Conservation (phyloP, 2,329 filamentous ascomycete species). For the Fusarium palustre region DNA sequence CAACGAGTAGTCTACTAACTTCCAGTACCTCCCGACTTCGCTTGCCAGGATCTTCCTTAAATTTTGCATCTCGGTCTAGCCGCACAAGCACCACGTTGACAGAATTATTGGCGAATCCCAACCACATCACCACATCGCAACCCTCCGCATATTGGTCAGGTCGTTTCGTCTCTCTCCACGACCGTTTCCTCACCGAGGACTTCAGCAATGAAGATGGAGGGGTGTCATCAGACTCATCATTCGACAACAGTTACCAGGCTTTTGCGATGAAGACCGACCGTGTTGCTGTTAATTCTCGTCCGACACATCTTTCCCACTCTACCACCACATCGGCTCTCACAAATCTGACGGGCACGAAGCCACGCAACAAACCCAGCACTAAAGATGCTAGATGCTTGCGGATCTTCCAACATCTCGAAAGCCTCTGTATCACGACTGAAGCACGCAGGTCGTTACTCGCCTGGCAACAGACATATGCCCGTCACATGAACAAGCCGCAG, state of each 20-base stretch:
- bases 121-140: slow-evolving; percentile 57
- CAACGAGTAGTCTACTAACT: slow-evolving; percentile 31
- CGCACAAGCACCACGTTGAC: slow-evolving; percentile 31
- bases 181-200: slow-evolving; percentile 55
- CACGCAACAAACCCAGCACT: slow-evolving; percentile 10
- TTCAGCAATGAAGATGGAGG: slow-evolving; percentile 31
- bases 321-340: slow-evolving; percentile 51
- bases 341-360: slow-evolving; percentile 36
- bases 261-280: slow-evolving; percentile 32
- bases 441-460: slow-evolving; percentile 60
- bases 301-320: slow-evolving; percentile 49
- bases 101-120: slow-evolving; percentile 38
- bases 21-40: slow-evolving; percentile 37
- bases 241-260: not conserved
- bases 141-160: slow-evolving; percentile 70
- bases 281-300: slow-evolving; percentile 33
- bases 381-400: slow-evolving; percentile 59
- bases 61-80: slow-evolving; percentile 35
- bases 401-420: slow-evolving; percentile 61
- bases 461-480: slow-evolving; percentile 65
- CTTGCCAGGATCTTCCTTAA: slow-evolving; percentile 35
- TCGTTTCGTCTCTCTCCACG: slow-evolving; percentile 68
- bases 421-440: slow-evolving; percentile 60
- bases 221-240: not conserved
- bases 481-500: slow-evolving; percentile 51